Base-by-base conservation (phyloP, 768 basidiomycete species). In the Mrakia gelida region DNA sequence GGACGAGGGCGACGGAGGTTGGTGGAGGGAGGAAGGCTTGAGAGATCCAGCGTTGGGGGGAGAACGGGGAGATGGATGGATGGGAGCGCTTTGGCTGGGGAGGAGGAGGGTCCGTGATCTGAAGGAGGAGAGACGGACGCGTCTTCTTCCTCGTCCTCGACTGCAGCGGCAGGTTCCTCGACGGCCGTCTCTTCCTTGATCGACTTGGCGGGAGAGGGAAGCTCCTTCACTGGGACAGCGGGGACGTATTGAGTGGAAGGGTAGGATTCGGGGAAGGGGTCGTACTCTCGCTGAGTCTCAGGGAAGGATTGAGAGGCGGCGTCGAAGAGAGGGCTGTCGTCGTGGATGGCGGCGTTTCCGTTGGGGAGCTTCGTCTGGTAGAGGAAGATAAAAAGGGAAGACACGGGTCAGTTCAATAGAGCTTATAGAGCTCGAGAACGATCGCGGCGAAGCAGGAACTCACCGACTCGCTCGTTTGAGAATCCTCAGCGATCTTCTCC, bases 261-360 rank as follows among this genome's bases (percentile, higher is more conserved):
- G 41, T 70, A 70, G 21, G 67, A 70, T 26, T 38, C 34, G 34
- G 38, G 67, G 67, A 41, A 38, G 21, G 67, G 10, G 34, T 70
- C 38, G 67, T 70, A 70, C 21, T 70, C 34, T 23, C 67, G 67
- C 8, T 70, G 67, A n/a, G 67, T 70, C 21, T 70, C 34, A 9
- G 67, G 41, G 34, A 41, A 41, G 23, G 38, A 70, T 38, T 70
- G 67, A 16, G 67, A 70, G 18, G 34, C 67, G 41, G 67, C 3
- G 38, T 70, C 67, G 38, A 70, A 70, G 34, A 70, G 67, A 9
- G 67, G 67, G 6, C 7, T 70, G 18, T 70, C 26, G 67, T 34
- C 67, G 38, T 41, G 67, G 26, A 70, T 34, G 9, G 49, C 49
- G 15, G 49, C 21, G 49, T 52, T 52, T 52, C 49, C 49, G 49